phyloP scores from a whole-genome alignment of 352 stramenopile genomes.

The Globisporangium ultimum region DNA sequence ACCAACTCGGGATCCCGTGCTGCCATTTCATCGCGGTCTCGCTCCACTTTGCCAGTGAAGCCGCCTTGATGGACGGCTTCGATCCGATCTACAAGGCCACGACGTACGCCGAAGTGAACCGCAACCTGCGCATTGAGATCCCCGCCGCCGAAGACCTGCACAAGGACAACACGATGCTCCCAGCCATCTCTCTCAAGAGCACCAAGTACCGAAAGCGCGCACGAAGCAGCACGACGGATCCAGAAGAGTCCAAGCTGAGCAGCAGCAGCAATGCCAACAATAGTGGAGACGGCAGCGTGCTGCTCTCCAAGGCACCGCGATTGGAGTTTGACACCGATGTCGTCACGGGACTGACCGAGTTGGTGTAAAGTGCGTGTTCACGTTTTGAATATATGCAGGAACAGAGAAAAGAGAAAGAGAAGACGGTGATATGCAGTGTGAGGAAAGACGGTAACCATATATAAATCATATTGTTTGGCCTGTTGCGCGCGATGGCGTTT shows the following conservation, averaged over 20 bases:
- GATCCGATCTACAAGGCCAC: conserved; percentile 72
- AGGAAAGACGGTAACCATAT: too few relatives aligned
- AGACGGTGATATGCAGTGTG: too few relatives aligned
- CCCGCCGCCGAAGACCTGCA: conserved; percentile 60
- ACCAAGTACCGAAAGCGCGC: conserved; percentile 64
- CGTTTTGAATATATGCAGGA: too few relatives aligned
- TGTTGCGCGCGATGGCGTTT: too few relatives aligned
- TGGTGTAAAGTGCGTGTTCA: conserved; percentile 31
- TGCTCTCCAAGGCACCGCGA: conserved; percentile 42
- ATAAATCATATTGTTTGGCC: too few relatives aligned
- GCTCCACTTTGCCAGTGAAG: conserved; percentile 64
- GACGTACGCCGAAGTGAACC: conserved; percentile 54
- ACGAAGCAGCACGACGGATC: conserved; percentile 15
- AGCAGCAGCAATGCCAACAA: background rate
- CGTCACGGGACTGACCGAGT: conserved; percentile 48
- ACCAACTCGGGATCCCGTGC: conserved; percentile 69
- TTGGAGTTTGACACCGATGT: conserved; percentile 64
- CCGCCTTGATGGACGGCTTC: conserved; percentile 58
- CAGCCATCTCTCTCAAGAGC: conserved; percentile 39
- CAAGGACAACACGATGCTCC: conserved; percentile 65
- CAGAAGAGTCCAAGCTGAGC: background rate
- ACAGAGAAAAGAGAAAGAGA: too few relatives aligned
- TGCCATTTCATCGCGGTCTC: conserved; percentile 73
- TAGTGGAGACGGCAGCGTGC: background rate
- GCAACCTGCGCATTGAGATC: conserved; percentile 75